Evolutionary conservation across 169 alveolate genomes (phyloP).

Genomic region (Eimeria acervulina): DNA sequence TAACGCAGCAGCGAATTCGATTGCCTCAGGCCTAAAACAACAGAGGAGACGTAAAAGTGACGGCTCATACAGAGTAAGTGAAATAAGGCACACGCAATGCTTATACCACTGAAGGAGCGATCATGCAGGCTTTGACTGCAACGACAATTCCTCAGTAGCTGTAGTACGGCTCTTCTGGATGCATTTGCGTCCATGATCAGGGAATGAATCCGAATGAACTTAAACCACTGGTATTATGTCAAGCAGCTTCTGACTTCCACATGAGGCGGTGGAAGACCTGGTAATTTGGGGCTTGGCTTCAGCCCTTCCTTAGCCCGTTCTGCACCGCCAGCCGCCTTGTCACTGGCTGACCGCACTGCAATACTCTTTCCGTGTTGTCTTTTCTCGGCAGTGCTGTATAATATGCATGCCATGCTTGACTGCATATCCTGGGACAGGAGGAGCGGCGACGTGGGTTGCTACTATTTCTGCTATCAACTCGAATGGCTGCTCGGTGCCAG

Average conservation of each 20-base stretch:
- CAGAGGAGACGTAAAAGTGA: not conserved
- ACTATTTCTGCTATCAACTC: not conserved
- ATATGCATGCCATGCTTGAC: constrained; percentile 18
- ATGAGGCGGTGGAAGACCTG: constrained; percentile 27
- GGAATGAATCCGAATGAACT: not conserved
- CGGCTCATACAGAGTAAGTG: too few species aligned
- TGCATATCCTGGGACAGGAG: not conserved
- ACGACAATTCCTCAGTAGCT: not conserved
- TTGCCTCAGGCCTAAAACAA: not conserved
- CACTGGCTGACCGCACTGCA: not conserved
- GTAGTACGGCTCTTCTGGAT: not conserved
- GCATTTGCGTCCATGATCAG: not conserved
- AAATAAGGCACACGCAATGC: not conserved
- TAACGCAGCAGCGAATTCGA: not conserved
- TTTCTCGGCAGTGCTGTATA: constrained; percentile 11
- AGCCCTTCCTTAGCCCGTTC: constrained; percentile 62
- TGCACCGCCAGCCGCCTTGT: constrained; percentile 44
- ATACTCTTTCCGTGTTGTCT: not conserved
- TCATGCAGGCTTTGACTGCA: not conserved
- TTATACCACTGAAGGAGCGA: not conserved
- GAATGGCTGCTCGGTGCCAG: not conserved
- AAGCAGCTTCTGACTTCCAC: not conserved
- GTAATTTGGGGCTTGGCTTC: constrained; percentile 71
- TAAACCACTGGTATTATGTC: not conserved
- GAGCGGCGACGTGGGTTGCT: not conserved